These are phyloP conservation scores for Penicillium sp. DNA, from an alignment of 2,329 filamentous ascomycete species.

Conservation along the genomic window DNA sequence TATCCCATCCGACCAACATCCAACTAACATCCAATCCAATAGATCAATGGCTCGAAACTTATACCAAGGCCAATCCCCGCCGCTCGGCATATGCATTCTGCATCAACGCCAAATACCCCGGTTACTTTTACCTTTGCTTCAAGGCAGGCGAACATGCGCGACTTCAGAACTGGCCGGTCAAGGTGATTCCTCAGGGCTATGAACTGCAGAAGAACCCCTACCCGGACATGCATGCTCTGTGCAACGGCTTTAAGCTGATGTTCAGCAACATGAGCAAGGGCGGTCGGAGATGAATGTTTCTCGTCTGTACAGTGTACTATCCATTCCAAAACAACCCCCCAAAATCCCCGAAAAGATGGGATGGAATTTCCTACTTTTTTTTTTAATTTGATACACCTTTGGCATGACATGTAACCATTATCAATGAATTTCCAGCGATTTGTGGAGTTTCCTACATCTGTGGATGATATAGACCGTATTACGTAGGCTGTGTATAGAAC, in stretches of 20 bases:
- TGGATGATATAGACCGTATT: background rate
- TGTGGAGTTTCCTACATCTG: background rate
- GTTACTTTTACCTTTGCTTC: constrained; percentile 95
- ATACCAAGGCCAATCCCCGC: constrained; percentile 92
- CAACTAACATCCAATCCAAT: constrained; percentile 4
- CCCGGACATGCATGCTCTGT: constrained; percentile 89
- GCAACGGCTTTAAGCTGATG: constrained; percentile 93
- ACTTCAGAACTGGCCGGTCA: constrained; percentile 78
- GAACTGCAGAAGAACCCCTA: constrained; percentile 86
- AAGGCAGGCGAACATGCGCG: constrained; percentile 76
- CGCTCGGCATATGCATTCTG: constrained; percentile 95
- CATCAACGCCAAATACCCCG: constrained; percentile 84
- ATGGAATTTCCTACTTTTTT: constrained; percentile 9
- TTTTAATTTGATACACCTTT: constrained; percentile 24
- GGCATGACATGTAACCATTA: constrained; percentile 20
- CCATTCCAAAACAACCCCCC: background rate
- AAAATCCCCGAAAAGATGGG: constrained; percentile 13
- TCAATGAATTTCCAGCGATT: constrained; percentile 1
- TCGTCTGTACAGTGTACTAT: constrained; percentile 27
- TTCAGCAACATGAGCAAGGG: constrained; percentile 62
- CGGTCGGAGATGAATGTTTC: constrained; percentile 26
- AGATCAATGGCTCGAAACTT: constrained; percentile 96
- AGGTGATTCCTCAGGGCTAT: constrained; percentile 88
- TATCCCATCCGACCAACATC: background rate
- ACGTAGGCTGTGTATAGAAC: background rate